Evolutionary conservation across 1,284 basidiomycete genomes (phyloP).

Genomic region (Trametes hirsuta): DNA sequence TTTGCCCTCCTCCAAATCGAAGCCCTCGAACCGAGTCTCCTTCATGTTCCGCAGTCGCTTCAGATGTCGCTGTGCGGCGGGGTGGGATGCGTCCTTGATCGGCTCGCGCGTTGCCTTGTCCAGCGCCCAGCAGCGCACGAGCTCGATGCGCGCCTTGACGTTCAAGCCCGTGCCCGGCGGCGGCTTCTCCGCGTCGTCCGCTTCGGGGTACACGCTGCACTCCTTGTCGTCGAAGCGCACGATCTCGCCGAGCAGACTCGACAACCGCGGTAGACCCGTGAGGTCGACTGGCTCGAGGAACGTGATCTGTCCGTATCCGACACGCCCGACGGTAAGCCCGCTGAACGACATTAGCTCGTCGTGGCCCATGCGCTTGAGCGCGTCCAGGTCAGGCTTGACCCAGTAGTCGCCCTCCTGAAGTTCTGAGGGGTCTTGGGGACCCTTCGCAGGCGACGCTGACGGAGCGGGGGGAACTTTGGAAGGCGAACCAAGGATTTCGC

Average conservation of each 20-base stretch:
- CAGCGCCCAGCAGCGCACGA: slow-evolving; percentile 86
- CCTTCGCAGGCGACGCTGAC: slow-evolving; percentile 22
- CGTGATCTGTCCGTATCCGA: slow-evolving; percentile 88
- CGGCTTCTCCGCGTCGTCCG: slow-evolving; percentile 79
- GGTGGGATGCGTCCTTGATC: slow-evolving; percentile 82
- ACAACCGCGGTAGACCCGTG: slow-evolving; percentile 81
- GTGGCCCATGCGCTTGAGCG: slow-evolving; percentile 70
- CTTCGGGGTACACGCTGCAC: slow-evolving; percentile 92
- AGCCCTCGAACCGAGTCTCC: slow-evolving; percentile 85
- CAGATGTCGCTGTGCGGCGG: slow-evolving; percentile 76
- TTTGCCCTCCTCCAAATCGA: slow-evolving; percentile 79
- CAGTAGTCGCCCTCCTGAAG: slow-evolving; percentile 90
- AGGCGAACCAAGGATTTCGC: slow-evolving; percentile 4
- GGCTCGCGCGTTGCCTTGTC: slow-evolving; percentile 93
- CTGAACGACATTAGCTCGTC: slow-evolving; percentile 73
- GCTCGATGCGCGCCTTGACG: slow-evolving; percentile 79
- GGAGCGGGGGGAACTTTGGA: slow-evolving; percentile 13
- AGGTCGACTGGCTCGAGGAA: slow-evolving; percentile 95
- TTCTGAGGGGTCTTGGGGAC: slow-evolving; percentile 32
- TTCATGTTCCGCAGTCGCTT: slow-evolving; percentile 86
- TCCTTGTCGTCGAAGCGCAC: slow-evolving; percentile 92
- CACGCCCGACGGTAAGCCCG: slow-evolving; percentile 86
- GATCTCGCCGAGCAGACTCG: slow-evolving; percentile 84
- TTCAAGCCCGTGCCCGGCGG: slow-evolving; percentile 88
- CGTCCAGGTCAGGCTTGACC: slow-evolving; percentile 76